Conservation (phyloP, 257 asterid genomes). For the Echites panduratus region DNA sequence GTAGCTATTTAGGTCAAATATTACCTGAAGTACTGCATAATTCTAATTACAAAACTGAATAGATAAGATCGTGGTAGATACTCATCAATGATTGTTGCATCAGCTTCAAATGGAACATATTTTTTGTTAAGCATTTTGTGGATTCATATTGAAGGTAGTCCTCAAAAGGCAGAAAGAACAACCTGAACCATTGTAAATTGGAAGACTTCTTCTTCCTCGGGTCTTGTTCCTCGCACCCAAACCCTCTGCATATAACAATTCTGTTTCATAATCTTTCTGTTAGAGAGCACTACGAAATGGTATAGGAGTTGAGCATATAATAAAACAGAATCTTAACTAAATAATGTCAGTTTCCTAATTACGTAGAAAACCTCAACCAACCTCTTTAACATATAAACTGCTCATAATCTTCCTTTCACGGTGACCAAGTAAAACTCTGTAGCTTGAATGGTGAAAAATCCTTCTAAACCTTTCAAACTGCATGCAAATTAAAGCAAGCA, state of each 20-base stretch:
- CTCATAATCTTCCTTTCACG: conserved; percentile 80
- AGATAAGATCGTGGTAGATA: background rate
- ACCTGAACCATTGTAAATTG: conserved; percentile 91
- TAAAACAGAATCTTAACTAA: background rate
- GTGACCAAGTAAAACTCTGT: conserved; percentile 82
- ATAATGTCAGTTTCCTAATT: background rate
- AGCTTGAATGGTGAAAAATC: conserved; percentile 89
- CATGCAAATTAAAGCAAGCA: conserved; percentile 6
- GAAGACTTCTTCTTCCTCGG: conserved; percentile 84
- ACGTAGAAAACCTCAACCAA: conserved; percentile 25
- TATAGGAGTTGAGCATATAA: background rate
- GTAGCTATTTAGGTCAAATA: background rate
- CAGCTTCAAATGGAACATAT: background rate
- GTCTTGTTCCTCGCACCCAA: conserved; percentile 86
- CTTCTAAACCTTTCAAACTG: conserved; percentile 94
- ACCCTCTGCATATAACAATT: conserved; percentile 69
- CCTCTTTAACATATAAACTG: conserved; percentile 79
- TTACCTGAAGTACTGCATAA: background rate
- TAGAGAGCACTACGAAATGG: conserved; percentile 4
- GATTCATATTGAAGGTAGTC: background rate
- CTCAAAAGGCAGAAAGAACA: conserved; percentile 13
- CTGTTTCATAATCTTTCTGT: conserved; percentile 35
- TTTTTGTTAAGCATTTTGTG: background rate
- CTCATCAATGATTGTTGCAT: background rate
- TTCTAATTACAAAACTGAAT: too few species aligned